Evolutionary conservation across 208 protist genomes (phyloP), one percentile per base, ranked within the genome.

Genomic region (Trypanosomatidae sp.): DNA sequence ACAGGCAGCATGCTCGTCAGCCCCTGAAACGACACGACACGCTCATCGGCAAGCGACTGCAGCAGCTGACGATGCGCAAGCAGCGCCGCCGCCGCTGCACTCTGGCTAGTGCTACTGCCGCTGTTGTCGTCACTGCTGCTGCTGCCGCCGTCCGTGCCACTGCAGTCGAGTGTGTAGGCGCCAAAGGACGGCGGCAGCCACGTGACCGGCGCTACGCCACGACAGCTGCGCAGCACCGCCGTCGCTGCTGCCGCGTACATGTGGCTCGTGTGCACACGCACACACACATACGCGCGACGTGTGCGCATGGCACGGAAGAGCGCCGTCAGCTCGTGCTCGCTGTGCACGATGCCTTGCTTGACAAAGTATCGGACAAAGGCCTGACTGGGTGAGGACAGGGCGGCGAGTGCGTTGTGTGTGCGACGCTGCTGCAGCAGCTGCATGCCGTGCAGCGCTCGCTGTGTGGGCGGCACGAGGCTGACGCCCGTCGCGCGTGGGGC

Each of bases 361-460:
- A 83, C 26, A 43, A 88, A 86, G 57, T 87, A 92, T 24, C 83
- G 83, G 23, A 61, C 57, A 44, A 92, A 88, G 33, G 83, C 84
- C 2, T 60, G 42, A 46, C 80, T 88, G 15, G 83, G 83, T 6
- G 63, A 53, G n/a, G 71, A 35, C 30, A 35, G n/a, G 11, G n/a
- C 30, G 11, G n/a, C 30, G 11, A 35, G 11, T 35, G n/a, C 30
- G n/a, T n/a, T n/a, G n/a, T n/a, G n/a, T n/a, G n/a, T n/a, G n/a
- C n/a, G n/a, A n/a, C n/a, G n/a, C n/a, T n/a, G n/a, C n/a, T n/a
- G n/a, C n/a, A n/a, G n/a, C n/a, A n/a, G n/a, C n/a, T n/a, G n/a
- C n/a, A n/a, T n/a, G n/a, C n/a, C n/a, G n/a, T n/a, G n/a, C n/a
- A n/a, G n/a, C n/a, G n/a, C n/a, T n/a, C n/a, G n/a, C n/a, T n/a